Evolutionary conservation across 306 rosid genomes (phyloP).

Genomic region (Malus orientalis): DNA sequence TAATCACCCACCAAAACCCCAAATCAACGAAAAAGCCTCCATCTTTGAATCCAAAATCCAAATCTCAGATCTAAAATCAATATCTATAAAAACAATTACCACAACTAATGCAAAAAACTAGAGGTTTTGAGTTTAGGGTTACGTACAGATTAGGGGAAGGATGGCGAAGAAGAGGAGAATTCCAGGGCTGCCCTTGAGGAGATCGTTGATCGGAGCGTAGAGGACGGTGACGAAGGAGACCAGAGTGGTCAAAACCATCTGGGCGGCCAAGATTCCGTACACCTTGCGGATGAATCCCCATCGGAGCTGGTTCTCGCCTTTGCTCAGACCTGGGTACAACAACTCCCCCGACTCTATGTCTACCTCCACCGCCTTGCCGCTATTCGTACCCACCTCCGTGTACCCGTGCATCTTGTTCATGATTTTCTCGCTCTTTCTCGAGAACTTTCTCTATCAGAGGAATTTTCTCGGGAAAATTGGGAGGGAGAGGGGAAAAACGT

Average conservation of each 20-base stretch:
- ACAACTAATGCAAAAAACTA: background rate
- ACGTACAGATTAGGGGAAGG: slow-evolving; percentile 74
- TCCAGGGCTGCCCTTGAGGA: slow-evolving; percentile 63
- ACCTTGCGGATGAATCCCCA: slow-evolving; percentile 98
- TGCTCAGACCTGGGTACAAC: slow-evolving; percentile 65
- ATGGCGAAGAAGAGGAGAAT: slow-evolving; percentile 67
- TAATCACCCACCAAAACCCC: background rate
- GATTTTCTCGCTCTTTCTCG: background rate
- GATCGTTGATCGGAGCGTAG: slow-evolving; percentile 60
- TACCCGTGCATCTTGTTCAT: slow-evolving; percentile 31
- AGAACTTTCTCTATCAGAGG: background rate
- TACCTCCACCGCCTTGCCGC: slow-evolving; percentile 35
- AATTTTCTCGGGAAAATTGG: slow-evolving; percentile 13
- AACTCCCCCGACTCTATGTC: slow-evolving; percentile 85
- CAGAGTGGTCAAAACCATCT: slow-evolving; percentile 73
- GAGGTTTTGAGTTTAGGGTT: background rate
- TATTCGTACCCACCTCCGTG: slow-evolving; percentile 29
- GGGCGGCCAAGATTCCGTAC: slow-evolving; percentile 76
- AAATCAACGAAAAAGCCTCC: background rate
- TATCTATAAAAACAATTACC: background rate
- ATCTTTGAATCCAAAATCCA: background rate
- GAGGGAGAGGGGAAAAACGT: background rate
- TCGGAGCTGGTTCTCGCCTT: slow-evolving; percentile 87
- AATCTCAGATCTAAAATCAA: background rate
- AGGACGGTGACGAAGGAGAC: slow-evolving; percentile 73